Conservation (phyloP, 2,329 filamentous ascomycete genomes). For the Penicillium sp. region DNA sequence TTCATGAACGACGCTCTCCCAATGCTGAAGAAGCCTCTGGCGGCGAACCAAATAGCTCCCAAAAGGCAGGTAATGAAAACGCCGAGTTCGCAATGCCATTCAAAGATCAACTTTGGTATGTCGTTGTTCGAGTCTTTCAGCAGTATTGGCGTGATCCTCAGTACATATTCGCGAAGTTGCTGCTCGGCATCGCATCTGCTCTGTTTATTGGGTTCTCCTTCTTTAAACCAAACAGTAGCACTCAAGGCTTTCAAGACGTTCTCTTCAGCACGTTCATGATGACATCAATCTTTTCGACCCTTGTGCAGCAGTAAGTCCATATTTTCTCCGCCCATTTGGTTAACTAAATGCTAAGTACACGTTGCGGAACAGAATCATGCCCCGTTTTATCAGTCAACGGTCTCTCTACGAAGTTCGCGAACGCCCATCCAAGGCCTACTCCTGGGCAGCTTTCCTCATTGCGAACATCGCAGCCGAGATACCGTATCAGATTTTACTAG, state of each 20-base stretch:
- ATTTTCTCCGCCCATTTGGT: constrained; percentile 40
- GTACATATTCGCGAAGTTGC: constrained; percentile 81
- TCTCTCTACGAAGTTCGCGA: constrained; percentile 59
- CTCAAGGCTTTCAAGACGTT: constrained; percentile 82
- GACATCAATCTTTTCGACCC: constrained; percentile 69
- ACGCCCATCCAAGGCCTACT: constrained; percentile 66
- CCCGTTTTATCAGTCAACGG: constrained; percentile 56
- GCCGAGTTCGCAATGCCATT: constrained; percentile 81
- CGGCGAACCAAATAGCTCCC: constrained; percentile 38
- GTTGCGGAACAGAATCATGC: constrained; percentile 61
- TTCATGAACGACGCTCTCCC: constrained; percentile 49
- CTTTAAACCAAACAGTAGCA: constrained; percentile 67
- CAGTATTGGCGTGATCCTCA: constrained; percentile 89
- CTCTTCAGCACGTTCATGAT: constrained; percentile 89
- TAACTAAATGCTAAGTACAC: constrained; percentile 65
- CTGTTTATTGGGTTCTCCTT: constrained; percentile 79
- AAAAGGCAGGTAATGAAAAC: constrained; percentile 30
- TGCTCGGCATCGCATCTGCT: constrained; percentile 51
- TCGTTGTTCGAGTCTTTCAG: constrained; percentile 75
- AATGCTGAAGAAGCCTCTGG: constrained; percentile 49
- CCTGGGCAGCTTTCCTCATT: constrained; percentile 68
- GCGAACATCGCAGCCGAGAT: constrained; percentile 70
- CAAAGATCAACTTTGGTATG: constrained; percentile 60
- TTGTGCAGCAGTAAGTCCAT: constrained; percentile 37
- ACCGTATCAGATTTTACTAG: constrained; percentile 56